Evolutionary conservation across 192 early-diverging fungal species (phyloP), one percentile per base, ranked within the genome.

Genomic region (Chytriomyces sp.): DNA sequence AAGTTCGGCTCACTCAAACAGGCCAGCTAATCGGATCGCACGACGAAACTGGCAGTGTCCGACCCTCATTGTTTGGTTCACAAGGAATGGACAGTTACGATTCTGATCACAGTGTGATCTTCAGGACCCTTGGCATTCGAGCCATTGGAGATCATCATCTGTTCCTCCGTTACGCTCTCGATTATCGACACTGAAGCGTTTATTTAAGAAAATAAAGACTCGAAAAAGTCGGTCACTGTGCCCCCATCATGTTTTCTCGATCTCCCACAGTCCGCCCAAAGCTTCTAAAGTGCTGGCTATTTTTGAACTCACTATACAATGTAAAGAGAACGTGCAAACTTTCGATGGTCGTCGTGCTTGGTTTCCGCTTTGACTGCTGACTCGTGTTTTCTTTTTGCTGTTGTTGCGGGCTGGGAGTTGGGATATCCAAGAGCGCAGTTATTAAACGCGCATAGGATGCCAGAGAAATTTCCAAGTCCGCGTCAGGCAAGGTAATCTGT

Each of bases 261-360:
- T 62, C 71, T 45, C 44, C 50, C n/a, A 20, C 59, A 4, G 60
- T 76, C 47, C 82, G 46, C 20, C 82, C 85, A 69, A 90, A 64
- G 5, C 80, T 75, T 71, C 86, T 80, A 69, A 90, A 90, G 82
- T 90, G 89, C 66, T 86, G 84, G 43, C 84, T 86, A 70, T 89
- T 88, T 64, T 87, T 90, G 64, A 90, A 90, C 65, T 89, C 89
- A 10, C 83, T 78, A 71, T 89, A 90, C 62, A 89, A 70, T 1
- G 84, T 77, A 67, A 87, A 90, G 67, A 90, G 66, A 1, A 85
- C 83, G 73, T 87, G 85, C 50, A 90, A 75, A 3, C 82, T 66
- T 47, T 90, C 85, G 20, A 90, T 73, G 23, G 75, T 82, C 23
- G 69, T 64, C 24, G 81, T 83, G 18, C 64, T 68, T 44, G 47